These are phyloP conservation scores for Botrytis elliptica DNA, from an alignment of 2,329 filamentous ascomycete species.

Conservation along the genomic window DNA sequence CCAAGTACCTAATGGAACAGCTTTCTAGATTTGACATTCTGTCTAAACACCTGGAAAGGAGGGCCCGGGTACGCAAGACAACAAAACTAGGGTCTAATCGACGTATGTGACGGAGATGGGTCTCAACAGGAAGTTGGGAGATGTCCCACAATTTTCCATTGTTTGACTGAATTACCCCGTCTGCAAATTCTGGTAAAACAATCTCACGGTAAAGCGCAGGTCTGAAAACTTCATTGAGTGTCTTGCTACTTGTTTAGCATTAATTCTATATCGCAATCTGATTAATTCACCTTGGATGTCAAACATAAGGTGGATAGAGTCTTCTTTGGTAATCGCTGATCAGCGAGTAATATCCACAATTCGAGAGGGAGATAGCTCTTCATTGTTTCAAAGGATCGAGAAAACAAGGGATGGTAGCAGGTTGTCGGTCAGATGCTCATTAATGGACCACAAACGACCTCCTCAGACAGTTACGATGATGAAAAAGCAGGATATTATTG, in stretches of 20 bases:
- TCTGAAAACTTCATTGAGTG: constrained; percentile 6
- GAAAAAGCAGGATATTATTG: not conserved
- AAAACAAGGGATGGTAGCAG: not conserved
- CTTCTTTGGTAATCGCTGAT: not conserved
- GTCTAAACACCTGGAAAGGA: not conserved
- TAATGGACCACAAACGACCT: not conserved
- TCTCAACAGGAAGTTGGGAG: constrained; percentile 2
- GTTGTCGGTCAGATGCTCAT: not conserved
- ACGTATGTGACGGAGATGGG: not conserved
- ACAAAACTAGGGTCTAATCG: not conserved
- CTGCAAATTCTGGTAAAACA: not conserved
- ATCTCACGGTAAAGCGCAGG: constrained; percentile 16
- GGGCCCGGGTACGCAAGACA: not conserved
- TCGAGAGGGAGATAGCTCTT: not conserved
- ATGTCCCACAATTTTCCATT: not conserved
- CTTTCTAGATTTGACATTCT: not conserved
- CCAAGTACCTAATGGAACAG: not conserved
- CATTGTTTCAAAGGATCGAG: not conserved
- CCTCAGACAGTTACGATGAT: not conserved
- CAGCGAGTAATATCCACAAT: not conserved
- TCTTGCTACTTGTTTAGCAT: constrained; percentile 12
- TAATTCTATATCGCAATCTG: not conserved
- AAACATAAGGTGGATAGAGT: not conserved
- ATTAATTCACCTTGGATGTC: not conserved
- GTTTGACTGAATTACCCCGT: not conserved